Evolutionary conservation across 176 grass and related monocot species (phyloP), one percentile per base, ranked within the genome.

Genomic region (Miscanthus lutarioriparius): DNA sequence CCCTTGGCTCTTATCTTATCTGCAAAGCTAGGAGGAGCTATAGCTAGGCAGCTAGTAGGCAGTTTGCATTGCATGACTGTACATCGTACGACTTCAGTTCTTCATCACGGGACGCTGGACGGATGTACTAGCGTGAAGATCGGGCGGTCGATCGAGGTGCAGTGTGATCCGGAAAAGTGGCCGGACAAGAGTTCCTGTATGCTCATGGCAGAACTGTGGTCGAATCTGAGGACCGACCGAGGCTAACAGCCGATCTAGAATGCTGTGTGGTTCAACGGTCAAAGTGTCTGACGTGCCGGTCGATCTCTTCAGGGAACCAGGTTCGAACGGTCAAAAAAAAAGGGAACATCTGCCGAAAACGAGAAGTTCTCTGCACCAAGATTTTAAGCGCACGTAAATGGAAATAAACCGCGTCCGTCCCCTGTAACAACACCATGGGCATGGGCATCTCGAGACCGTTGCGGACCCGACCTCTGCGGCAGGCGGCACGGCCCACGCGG

Each of bases 191-290:
- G 44, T 32, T 23, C 8, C 19, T 19, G 27, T 28, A 35, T 35
- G 72, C 26, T 75, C 9, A 22, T 36, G 73, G 47, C 48, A 9
- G 6, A 33, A 80, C 11, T 80, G 43, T 51, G 63, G 8, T 26
- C 47, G 79, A 71, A 58, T 82, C n/a, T 37, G 33, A 25, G 78
- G 17, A 15, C 23, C 10, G 23, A 20, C 56, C 41, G 54, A 43
- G 54, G 2, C 2, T 58, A 58, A 58, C 3, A 35, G 54, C 54
- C 14, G 35, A 25, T 65, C 61, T 39, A 53, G 38, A 71, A 79
- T 17, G 51, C 12, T 25, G 43, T 4, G 35, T 2, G 51, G 76
- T 85, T 85, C 77, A 54, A 77, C 77, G 77, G 80, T 86, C 83
- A 85, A 77, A 82, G 37, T n/a, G 49, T 33, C 56, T 64, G 23